Base-by-base conservation (phyloP, 768 basidiomycete species). In the Trametes punicea region DNA sequence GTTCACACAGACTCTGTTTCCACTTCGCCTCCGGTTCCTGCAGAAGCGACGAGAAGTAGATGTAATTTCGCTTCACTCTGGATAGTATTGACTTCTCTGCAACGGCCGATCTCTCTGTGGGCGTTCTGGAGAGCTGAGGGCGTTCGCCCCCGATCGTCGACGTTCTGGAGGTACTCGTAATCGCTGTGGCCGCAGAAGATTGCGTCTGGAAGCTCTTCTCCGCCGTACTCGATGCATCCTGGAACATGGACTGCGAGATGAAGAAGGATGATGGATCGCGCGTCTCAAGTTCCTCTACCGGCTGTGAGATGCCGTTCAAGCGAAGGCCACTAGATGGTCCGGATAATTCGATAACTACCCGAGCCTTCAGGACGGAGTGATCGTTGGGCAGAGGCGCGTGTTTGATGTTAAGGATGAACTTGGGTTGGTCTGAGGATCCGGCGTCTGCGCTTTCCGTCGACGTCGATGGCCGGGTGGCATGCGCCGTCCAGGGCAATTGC, bases 21-120 rank as follows among this genome's bases (percentile, higher is more conserved):
- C 96, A 99, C 70, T 99, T 99, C 3, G 93, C 93, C 70, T 98
- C 94, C 0, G 97, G 97, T 65, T 98, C 96, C 70, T 98, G 97
- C 46, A 99, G 72, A 45, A 99, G 75, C 0, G 95, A 97, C 1
- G 95, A 95, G 70, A 99, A 98, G 71, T 98, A 98, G 50, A 98
- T 98, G 65, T 99, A 99, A 69, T 91, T 96, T 57, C 97, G 79
- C 65, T 86, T 82, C 20, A 98, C 90, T 60, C 93, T 78, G 5
- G 90, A 85, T 15, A 90, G 66, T n/a, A 98, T 88, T 3, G 87
- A 83, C 68, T 93, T 92, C 60, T 92, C 87, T 6, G 83, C 87
- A 1, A 81, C 81, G 6, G 81, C 72, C 21, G 77, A 71, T 11
- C 69, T 83, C 69, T 72, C 87, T 61, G 61, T 82, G 67, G 27